Evolutionary conservation across 2,329 filamentous ascomycete genomes (phyloP).

Genomic region (Aspergillus pseudotamarii): DNA sequence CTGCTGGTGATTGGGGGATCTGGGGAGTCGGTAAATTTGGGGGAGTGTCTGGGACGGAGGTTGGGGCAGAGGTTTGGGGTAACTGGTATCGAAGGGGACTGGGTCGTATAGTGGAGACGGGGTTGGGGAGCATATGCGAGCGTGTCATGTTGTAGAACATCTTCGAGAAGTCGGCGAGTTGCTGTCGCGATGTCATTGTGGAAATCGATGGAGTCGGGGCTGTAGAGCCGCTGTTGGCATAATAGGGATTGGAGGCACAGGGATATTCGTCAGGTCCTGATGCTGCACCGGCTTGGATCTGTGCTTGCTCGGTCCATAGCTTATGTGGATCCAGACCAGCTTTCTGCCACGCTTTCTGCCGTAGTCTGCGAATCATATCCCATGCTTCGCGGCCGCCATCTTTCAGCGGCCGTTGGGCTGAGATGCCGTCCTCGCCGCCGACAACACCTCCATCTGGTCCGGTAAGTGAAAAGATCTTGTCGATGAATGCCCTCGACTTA

Average conservation of each 20-base stretch:
- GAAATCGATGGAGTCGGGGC: conserved; percentile 12
- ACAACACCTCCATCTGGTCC: conserved; percentile 50
- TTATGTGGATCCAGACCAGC: conserved; percentile 50
- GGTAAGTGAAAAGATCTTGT: conserved; percentile 49
- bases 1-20: conserved; percentile 16
- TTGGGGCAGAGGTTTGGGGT: conserved; percentile 16
- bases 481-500: conserved; percentile 49
- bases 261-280: conserved; percentile 24
- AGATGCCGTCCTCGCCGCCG: conserved; percentile 48
- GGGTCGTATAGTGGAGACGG: conserved; percentile 23
- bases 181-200: conserved; percentile 17
- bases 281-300: conserved; percentile 41
- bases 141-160: conserved; percentile 41
- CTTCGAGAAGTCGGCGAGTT: conserved; percentile 36
- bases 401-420: conserved; percentile 46
- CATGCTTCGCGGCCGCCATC: conserved; percentile 53
- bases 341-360: conserved; percentile 52
- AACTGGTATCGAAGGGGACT: conserved; percentile 30
- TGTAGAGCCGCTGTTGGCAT: conserved; percentile 12
- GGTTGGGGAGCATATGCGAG: conserved; percentile 30
- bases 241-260: conserved; percentile 13
- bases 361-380: conserved; percentile 51
- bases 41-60: conserved; percentile 10
- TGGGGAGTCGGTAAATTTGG: conserved; percentile 16
- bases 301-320: conserved; percentile 51